Evolutionary conservation across 495 filamentous ascomycete genomes (phyloP).

Genomic region (Penicillium cataractarum): DNA sequence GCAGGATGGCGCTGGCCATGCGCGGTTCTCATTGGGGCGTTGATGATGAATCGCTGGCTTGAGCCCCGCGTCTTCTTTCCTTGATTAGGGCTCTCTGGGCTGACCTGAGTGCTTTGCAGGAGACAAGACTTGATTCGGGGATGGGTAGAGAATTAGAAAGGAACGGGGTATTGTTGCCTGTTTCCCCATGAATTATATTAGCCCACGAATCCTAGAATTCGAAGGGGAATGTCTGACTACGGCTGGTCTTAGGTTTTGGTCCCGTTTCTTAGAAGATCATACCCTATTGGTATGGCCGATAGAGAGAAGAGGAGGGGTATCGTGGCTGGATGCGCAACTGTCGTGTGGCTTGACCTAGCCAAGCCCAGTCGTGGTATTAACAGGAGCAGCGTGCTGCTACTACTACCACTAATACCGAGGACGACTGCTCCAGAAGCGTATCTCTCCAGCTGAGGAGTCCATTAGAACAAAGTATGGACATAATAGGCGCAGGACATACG

Average conservation of each 20-base stretch:
- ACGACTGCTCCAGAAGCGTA: not conserved
- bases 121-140: not conserved
- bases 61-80: not conserved
- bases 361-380: conserved; percentile 12
- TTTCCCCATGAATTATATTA: not conserved
- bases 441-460: not conserved
- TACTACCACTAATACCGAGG: not conserved
- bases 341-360: conserved; percentile 34
- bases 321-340: conserved; percentile 24
- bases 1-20: conserved; percentile 12
- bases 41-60: not conserved
- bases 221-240: not conserved
- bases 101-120: not conserved
- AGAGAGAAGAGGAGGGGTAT: conserved; percentile 15
- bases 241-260: not conserved
- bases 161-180: not conserved
- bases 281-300: not conserved
- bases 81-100: not conserved
- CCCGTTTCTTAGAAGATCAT: not conserved
- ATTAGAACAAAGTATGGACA: not conserved
- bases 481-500: no score
- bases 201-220: not conserved
- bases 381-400: not conserved
- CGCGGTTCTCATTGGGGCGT: not conserved
- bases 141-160: not conserved